These are phyloP conservation scores for Mariannaea sp. DNA, from an alignment of 2,329 filamentous ascomycete species.

Conservation along the genomic window DNA sequence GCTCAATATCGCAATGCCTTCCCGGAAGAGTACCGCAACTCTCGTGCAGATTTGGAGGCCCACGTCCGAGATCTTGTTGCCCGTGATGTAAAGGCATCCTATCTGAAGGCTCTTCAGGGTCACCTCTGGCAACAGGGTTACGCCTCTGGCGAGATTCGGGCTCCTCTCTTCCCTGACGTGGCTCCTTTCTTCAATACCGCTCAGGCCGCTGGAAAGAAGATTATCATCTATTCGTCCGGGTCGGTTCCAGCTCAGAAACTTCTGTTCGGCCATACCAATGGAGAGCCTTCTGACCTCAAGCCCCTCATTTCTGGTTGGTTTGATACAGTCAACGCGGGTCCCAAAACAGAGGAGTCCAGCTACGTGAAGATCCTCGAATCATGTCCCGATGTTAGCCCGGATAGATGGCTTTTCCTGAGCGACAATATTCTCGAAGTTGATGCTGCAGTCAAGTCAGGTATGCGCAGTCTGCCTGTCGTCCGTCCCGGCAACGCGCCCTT, in stretches of 20 bases:
- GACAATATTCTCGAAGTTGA: constrained; percentile 75
- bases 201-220: constrained; percentile 57
- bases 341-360: constrained; percentile 69
- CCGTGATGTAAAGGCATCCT: constrained; percentile 74
- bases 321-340: constrained; percentile 80
- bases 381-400: constrained; percentile 49
- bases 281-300: constrained; percentile 62
- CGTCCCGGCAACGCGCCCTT: constrained; percentile 74
- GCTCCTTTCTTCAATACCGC: constrained; percentile 65
- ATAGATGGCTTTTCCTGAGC: constrained; percentile 76
- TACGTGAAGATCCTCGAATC: constrained; percentile 66
- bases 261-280: constrained; percentile 71
- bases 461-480: constrained; percentile 64
- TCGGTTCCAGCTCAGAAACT: constrained; percentile 82
- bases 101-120: constrained; percentile 80
- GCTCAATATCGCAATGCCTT: constrained; percentile 72
- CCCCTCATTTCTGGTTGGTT: constrained; percentile 69
- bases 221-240: constrained; percentile 83
- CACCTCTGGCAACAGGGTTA: constrained; percentile 80
- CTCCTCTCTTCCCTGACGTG: constrained; percentile 77
- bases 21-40: constrained; percentile 64
- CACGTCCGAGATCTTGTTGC: constrained; percentile 74
- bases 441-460: constrained; percentile 65
- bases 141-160: constrained; percentile 68
- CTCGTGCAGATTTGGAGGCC: constrained; percentile 62